phyloP scores from a whole-genome alignment of 2,329 filamentous ascomycete species.

The Alternaria triticimaculans region DNA sequence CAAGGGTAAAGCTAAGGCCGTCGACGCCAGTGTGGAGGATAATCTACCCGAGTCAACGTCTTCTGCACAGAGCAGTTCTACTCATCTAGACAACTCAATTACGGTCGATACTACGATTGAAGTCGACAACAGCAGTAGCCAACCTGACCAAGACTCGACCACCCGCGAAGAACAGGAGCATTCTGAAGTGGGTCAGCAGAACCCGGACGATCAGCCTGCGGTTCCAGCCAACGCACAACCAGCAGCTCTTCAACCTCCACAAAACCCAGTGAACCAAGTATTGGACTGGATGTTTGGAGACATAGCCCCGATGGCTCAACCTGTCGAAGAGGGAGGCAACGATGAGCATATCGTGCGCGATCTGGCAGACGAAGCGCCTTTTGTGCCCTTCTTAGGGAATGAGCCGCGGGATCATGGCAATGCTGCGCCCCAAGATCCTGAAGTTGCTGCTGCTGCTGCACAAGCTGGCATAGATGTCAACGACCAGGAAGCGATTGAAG shows the following conservation, averaged over 20 bases:
- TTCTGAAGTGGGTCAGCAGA: background rate
- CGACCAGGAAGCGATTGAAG: constrained; percentile 73
- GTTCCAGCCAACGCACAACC: constrained; percentile 7
- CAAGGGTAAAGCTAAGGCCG: constrained; percentile 38
- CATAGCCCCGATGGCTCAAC: constrained; percentile 42
- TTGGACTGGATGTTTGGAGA: constrained; percentile 59
- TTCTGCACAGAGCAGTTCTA: constrained; percentile 1
- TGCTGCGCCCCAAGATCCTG: constrained; percentile 56
- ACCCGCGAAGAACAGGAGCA: background rate
- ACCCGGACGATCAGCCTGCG: constrained; percentile 9
- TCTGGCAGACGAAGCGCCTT: constrained; percentile 65
- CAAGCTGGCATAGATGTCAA: constrained; percentile 72
- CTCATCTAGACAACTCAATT: constrained; percentile 8
- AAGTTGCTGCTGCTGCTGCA: constrained; percentile 69
- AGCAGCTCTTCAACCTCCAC: constrained; percentile 20
- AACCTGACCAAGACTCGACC: constrained; percentile 2
- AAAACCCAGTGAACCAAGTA: constrained; percentile 38
- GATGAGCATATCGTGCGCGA: constrained; percentile 68
- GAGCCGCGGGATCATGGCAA: constrained; percentile 36
- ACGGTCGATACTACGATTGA: constrained; percentile 1
- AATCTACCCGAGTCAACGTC: background rate
- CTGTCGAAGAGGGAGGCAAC: constrained; percentile 46
- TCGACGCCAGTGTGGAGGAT: constrained; percentile 9
- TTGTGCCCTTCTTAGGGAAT: constrained; percentile 61
- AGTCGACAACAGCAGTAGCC: constrained; percentile 7